phyloP scores from a whole-genome alignment of 2,329 filamentous ascomycete species.

The Clarireedia homoeocarpa region DNA sequence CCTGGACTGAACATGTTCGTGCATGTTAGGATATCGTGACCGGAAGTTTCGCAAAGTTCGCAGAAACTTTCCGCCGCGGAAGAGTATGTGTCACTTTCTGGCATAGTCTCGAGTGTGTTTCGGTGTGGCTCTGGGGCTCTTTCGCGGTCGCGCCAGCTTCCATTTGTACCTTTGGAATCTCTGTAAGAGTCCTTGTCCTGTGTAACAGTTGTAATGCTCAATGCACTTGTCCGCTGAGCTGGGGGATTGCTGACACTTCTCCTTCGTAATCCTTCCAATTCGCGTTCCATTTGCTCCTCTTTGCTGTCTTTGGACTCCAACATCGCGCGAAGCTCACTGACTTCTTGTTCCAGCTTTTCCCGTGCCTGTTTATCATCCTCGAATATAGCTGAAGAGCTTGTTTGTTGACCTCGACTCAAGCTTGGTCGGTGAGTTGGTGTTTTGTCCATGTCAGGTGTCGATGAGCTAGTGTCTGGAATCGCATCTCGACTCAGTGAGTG shows the following conservation, averaged over 20 bases:
- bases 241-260: conserved; percentile 29
- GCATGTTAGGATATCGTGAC: conserved; percentile 91
- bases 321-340: conserved; percentile 66
- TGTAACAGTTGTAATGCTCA: conserved; percentile 36
- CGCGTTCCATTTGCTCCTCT: conserved; percentile 81
- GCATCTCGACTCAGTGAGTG: conserved; percentile 83
- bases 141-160: conserved; percentile 45
- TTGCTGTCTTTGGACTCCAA: conserved; percentile 64
- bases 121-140: conserved; percentile 31
- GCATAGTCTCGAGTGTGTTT: conserved; percentile 58
- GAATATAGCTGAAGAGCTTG: conserved; percentile 32
- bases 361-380: conserved; percentile 49
- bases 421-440: conserved; percentile 26
- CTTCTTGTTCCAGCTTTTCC: conserved; percentile 71
- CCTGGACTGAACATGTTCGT: conserved; percentile 66
- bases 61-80: conserved; percentile 64
- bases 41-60: conserved; percentile 87
- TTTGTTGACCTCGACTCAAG: conserved; percentile 34
- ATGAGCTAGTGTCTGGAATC: conserved; percentile 23
- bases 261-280: conserved; percentile 61
- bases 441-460: conserved; percentile 22
- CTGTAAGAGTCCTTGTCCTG: conserved; percentile 49
- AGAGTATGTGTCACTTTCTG: conserved; percentile 62
- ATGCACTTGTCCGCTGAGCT: conserved; percentile 44
- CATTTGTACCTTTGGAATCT: conserved; percentile 59